Evolutionary conservation across 2,329 filamentous ascomycete species (phyloP), one percentile per base, ranked within the genome.

Genomic region (Pestalotiopsis fici): DNA sequence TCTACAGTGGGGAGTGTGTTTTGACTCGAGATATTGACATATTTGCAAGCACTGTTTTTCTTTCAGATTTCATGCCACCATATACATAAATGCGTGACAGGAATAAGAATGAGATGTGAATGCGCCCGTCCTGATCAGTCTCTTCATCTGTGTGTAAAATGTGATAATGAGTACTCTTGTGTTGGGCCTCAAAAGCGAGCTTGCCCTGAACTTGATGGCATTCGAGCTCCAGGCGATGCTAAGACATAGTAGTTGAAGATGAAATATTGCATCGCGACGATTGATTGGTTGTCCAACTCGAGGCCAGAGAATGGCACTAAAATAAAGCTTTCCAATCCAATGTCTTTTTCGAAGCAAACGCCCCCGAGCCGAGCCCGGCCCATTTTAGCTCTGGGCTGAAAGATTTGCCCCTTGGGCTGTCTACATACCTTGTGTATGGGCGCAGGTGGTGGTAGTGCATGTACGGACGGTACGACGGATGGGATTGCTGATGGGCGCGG

Each of bases 311-410:
- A 54, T 12, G 21, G 23, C 27, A 35, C 47, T 55, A 55, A 64
- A 64, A 64, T 64, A 64, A 64, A 56, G 47, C 47, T 43, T 64
- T 55, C 61, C 61, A 64, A 64, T 64, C 39, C 61, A 50, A 21
- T 50, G 43, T 50, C n/a, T 50, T 25, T 31, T 62, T 55, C 61
- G 61, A 18, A 43, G 27, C 43, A 64, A 43, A 35, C 13, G 28
- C 43, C 25, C 39, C 39, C 61, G 61, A 54, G 35, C 21, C 59
- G 21, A 25, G 21, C 13, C 59, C 59, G 35, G 39, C 35, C 59
- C 59, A 62, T 47, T 39, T 50, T 62, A 62, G 59, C 59, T 47
- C 59, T 47, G 21, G 37, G 43, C 21, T 47, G 21, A 60, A 35
- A 60, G 57, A 60, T 39, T n/a, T 37, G 31, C 23, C 28, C 57